These are phyloP conservation scores for Carex pumila DNA, from an alignment of 176 grass and related monocot genomes.

Conservation along the genomic window DNA sequence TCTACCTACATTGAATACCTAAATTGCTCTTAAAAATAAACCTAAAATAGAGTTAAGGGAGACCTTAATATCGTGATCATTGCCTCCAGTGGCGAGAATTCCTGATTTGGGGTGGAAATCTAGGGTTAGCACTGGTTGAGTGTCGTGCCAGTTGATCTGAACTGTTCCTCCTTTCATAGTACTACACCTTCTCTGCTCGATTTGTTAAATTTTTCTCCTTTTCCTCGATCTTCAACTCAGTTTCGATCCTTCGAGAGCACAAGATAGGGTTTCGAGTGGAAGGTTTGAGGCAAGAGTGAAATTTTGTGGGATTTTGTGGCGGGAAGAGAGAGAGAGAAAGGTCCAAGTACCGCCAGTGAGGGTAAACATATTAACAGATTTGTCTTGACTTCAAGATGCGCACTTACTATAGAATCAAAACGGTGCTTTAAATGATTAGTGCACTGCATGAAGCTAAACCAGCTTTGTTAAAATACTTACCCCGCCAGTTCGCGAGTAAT, in stretches of 20 bases:
- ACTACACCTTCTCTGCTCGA: neutral
- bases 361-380: no score
- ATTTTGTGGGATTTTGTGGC: slow-evolving; percentile 11
- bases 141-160: slow-evolving; percentile 98
- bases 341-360: neutral
- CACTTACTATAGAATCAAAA: no score
- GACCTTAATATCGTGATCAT: slow-evolving; percentile 94
- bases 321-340: slow-evolving; percentile 9
- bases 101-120: slow-evolving; percentile 79
- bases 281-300: neutral
- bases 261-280: neutral
- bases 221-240: neutral
- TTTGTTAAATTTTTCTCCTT: neutral
- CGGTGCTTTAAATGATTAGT: no score
- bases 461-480: no score
- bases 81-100: slow-evolving; percentile 85
- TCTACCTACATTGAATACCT: neutral
- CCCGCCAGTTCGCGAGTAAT: neutral
- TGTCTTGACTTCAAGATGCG: no score
- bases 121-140: slow-evolving; percentile 90
- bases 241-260: neutral
- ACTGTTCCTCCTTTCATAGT: slow-evolving; percentile 93
- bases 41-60: neutral
- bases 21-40: neutral
- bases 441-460: no score